Evolutionary conservation across 176 grass and related monocot species (phyloP), one percentile per base, ranked within the genome.

Genomic region (Eleusine indica): DNA sequence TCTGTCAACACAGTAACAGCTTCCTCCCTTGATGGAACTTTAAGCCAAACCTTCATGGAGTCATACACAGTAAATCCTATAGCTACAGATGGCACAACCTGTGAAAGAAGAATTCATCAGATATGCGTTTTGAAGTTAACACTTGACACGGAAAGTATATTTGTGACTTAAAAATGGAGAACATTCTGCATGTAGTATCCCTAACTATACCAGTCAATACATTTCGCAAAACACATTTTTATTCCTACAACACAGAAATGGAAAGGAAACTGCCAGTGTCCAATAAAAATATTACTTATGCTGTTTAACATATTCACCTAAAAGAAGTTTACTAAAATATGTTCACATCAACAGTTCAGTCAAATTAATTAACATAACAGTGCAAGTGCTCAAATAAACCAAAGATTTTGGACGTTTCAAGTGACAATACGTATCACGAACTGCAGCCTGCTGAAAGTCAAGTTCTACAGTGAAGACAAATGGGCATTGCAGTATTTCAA

Each of bases 61-160:
- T 98, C 93, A 8, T 96, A 99, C 68, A 92, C 82, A 49, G 96
- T 99, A 89, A 99, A 99, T 49, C 93, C 93, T 84, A 96, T 99
- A 51, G 96, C 96, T 79, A 99, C 96, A 2, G 89, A 99, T 82
- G 96, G 96, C 16, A 96, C 93, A 41, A 94, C 91, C 96, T 92
- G 85, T 21, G 70, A 53, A 73, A 82, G 29, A 70, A 60, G 10
- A 61, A 38, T 3, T 47, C 61, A 76, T 68, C 35, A 73, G 75
- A 61, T 61, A 38, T 76, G 48, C 22, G 48, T 40, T 67, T 77
- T 66, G 19, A 74, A 13, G 41, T 68, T 77, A 61, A 60, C n/a
- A 74, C 2, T 35, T 35, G 32, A 35, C 52, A 41, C 9, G 44
- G 42, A 19, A 28, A 35, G 32, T 56, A 18, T 25, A 41, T 56